A percentile compares a stretch with the other conserved stretches of the same genome.
These are phyloP conservation scores for Xerocomus subilludens DNA, from an alignment of 1,284 basidiomycete species.

Conservation along the genomic window DNA sequence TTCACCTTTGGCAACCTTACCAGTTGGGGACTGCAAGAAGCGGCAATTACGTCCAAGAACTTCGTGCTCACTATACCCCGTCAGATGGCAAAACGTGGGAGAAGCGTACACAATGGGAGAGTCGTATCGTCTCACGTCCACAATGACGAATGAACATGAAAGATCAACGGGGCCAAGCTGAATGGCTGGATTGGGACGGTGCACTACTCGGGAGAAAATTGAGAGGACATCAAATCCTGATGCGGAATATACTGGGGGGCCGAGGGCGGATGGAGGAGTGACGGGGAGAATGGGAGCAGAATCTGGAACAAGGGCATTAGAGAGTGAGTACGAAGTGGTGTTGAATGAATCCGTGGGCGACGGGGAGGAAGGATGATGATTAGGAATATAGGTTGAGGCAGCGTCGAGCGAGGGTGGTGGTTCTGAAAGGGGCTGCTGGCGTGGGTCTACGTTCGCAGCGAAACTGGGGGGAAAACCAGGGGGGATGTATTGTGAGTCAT, in stretches of 20 bases:
- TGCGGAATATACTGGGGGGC: slow-evolving; percentile 79
- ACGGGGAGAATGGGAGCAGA: slow-evolving; percentile 9
- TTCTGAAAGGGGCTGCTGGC: slow-evolving; percentile 28
- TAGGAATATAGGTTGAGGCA: slow-evolving; percentile 16
- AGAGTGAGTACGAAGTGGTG: slow-evolving; percentile 24
- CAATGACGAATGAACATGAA: slow-evolving; percentile 89
- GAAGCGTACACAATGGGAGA: slow-evolving; percentile 90
- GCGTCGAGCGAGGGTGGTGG: slow-evolving; percentile 14
- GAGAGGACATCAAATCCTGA: slow-evolving; percentile 92
- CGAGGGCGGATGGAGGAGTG: slow-evolving; percentile 46
- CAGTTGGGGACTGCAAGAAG: slow-evolving; percentile 84
- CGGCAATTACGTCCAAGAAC: slow-evolving; percentile 92
- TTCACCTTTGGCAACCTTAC: slow-evolving; percentile 71
- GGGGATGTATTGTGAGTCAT: slow-evolving; percentile 9
- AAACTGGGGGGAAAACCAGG: slow-evolving; percentile 4
- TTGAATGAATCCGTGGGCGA: slow-evolving; percentile 17
- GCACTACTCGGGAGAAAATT: slow-evolving; percentile 81
- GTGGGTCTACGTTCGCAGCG: slow-evolving; percentile 7
- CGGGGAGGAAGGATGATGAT: not conserved
- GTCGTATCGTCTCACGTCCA: slow-evolving; percentile 84
- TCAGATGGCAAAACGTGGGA: slow-evolving; percentile 81
- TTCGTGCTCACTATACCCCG: slow-evolving; percentile 83
- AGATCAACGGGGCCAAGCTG: slow-evolving; percentile 91
- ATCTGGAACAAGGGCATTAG: slow-evolving; percentile 23
- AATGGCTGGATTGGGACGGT: slow-evolving; percentile 80